Evolutionary conservation across 2,329 filamentous ascomycete species (phyloP), one percentile per base, ranked within the genome.

Genomic region (Aspergillus fumigatiaffinis): DNA sequence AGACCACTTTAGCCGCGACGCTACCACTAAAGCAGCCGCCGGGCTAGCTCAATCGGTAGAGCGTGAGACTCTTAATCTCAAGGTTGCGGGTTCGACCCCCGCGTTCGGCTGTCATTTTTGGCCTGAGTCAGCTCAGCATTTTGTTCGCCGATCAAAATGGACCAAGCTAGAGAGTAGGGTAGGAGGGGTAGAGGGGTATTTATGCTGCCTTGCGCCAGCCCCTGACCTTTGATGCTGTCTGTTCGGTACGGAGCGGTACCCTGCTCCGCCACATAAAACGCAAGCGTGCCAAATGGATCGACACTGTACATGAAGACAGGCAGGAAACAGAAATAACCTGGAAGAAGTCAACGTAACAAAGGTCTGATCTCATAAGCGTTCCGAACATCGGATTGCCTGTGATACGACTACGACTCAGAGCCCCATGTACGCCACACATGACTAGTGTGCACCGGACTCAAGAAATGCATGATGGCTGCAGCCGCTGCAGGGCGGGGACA

Each of bases 11-110:
- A 10, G 4, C 7, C 17, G n/a, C 4, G 2, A 8, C 1, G 3
- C 2, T 7, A 21, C 12, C 42, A 46, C 21, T 46, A 46, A 47
- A 47, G 23, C 44, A 47, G 44, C 58, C 59, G 77, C 77, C 72
- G 71, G 76, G 76, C 74, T 79, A 79, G 77, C 77, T 79, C 77
- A 79, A 79, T 79, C 76, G 77, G 71, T 76, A 79, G 73, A 76
- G 73, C 74, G 73, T 79, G 77, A 77, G 77, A 76, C 76, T 79
- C 75, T 79, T 80, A 77, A 73, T 72, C 73, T 71, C 71, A 73
- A 72, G 69, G 70, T 64, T 74, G 73, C 70, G 73, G 71, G 73
- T 74, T 75, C 73, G 68, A 75, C 67, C 73, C 72, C 72, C 73
- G 68, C 72, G 71, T 75, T 73, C 65, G 73, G 71, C 71, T 74